Evolutionary conservation across 2,329 filamentous ascomycete species (phyloP), one percentile per base, ranked within the genome.

Genomic region (Fusarium globosum): DNA sequence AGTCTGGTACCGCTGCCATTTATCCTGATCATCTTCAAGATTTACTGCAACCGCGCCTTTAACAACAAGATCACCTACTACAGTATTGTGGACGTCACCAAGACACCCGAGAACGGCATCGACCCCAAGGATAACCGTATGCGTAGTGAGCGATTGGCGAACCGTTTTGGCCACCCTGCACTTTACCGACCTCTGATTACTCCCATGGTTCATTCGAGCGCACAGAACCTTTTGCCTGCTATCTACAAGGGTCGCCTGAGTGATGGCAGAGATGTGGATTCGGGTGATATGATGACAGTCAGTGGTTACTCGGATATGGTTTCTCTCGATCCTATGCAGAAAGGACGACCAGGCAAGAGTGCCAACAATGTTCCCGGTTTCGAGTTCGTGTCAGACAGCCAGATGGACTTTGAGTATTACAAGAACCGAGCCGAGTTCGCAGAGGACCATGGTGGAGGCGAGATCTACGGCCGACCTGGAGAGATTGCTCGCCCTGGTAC

Each of bases 181-280:
- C 87, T 98, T 21, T 97, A 96, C 85, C 93, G 93, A 81, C 92
- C 93, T 7, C 87, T 98, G 26, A 95, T 96, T 76, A 97, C 95
- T 1, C 96, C 96, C 6, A 98, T 98, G 95, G 96, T 98, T 7
- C 93, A 97, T 77, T 93, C 94, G 61, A 97, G 93, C 82, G 94
- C 94, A 6, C 94, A 96, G 78, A 95, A 96, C 67, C 88, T 96
- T 45, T 88, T 99, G 15, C 92, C 92, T n/a, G 90, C 93, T 48
- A 88, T 99, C 56, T 98, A 98, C 81, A 91, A 91, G 30, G 96
- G 95, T 16, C 92, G 96, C 9, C 84, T 97, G 30, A 88, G 87
- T 6, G 92, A 94, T 64, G 89, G 90, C 4, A 88, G 90, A 35
- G 88, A 90, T 33, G 87, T 86, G 5, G 87, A 86, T n/a, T 85